phyloP scores from a whole-genome alignment of 2,329 filamentous ascomycete genomes.

The Epichloe festucae region DNA sequence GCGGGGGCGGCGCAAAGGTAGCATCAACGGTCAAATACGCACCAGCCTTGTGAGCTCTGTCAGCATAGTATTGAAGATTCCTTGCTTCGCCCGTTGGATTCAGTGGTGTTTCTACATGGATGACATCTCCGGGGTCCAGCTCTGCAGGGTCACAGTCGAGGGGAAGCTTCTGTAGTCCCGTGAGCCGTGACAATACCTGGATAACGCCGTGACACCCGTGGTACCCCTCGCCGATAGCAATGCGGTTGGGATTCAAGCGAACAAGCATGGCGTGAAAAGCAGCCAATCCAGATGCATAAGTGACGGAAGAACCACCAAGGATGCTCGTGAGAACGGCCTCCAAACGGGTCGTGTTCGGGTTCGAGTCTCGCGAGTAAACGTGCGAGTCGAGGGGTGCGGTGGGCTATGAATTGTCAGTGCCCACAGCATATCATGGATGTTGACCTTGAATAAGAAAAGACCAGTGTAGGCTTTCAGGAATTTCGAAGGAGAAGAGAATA shows the following conservation, averaged over 20 bases:
- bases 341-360: constrained; percentile 71
- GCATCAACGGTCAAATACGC: constrained; percentile 75
- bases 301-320: constrained; percentile 55
- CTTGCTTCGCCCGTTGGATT: constrained; percentile 81
- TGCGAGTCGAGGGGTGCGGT: constrained; percentile 46
- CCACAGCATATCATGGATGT: background rate
- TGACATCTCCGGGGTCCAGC: constrained; percentile 64
- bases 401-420: constrained; percentile 14
- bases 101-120: constrained; percentile 86
- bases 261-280: constrained; percentile 82
- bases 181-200: constrained; percentile 58
- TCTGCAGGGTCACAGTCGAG: constrained; percentile 55
- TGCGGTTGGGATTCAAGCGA: constrained; percentile 67
- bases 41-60: constrained; percentile 56
- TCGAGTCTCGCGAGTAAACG: constrained; percentile 71
- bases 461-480: too few species aligned
- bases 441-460: too few species aligned
- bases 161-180: constrained; percentile 59
- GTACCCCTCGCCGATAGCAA: constrained; percentile 77
- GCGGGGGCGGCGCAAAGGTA: constrained; percentile 82
- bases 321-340: constrained; percentile 69
- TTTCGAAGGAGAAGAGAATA: too few species aligned
- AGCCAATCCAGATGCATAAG: constrained; percentile 74
- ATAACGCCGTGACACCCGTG: constrained; percentile 90
- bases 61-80: constrained; percentile 58